A percentile compares a stretch with the other conserved stretches of the same genome.
phyloP scores from a whole-genome alignment of 1,284 basidiomycete species.

The Marasmius fiardii region DNA sequence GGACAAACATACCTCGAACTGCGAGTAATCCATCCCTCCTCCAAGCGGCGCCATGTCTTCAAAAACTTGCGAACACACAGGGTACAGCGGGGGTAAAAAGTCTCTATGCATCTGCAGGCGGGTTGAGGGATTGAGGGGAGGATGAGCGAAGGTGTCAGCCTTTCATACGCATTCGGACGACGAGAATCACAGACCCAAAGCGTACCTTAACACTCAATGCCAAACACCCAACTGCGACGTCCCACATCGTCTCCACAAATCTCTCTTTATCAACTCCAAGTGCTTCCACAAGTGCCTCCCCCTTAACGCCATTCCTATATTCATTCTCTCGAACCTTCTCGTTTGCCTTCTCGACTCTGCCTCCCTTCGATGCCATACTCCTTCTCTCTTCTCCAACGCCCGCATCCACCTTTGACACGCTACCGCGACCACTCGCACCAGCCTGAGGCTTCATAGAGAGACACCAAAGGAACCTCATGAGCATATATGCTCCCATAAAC shows the following conservation, averaged over 20 bases:
- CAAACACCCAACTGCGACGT: slow-evolving; percentile 51
- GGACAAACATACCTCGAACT: slow-evolving; percentile 44
- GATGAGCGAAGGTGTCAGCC: too few relatives aligned
- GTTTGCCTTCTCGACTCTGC: too few relatives aligned
- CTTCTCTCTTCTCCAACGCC: too few relatives aligned
- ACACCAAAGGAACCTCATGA: slow-evolving; percentile 46
- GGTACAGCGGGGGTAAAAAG: slow-evolving; percentile 48
- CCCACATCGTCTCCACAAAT: slow-evolving; percentile 42
- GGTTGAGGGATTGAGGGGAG: too few relatives aligned
- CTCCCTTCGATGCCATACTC: too few relatives aligned
- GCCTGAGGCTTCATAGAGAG: slow-evolving; percentile 22
- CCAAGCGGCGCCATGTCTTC: slow-evolving; percentile 42
- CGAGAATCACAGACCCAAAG: too few relatives aligned
- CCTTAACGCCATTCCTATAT: too few relatives aligned
- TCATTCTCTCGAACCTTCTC: too few relatives aligned
- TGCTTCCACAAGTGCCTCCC: not conserved
- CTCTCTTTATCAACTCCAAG: slow-evolving; percentile 24
- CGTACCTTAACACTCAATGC: slow-evolving; percentile 56
- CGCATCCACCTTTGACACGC: too few relatives aligned
- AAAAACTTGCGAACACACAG: slow-evolving; percentile 49
- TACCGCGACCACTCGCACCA: too few relatives aligned
- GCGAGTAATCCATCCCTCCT: slow-evolving; percentile 31
- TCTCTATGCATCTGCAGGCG: slow-evolving; percentile 56
- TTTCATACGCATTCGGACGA: too few relatives aligned
- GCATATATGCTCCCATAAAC: slow-evolving; percentile 57